phyloP scores from a whole-genome alignment of 1,284 basidiomycete genomes.

The Vanrija humicola region DNA sequence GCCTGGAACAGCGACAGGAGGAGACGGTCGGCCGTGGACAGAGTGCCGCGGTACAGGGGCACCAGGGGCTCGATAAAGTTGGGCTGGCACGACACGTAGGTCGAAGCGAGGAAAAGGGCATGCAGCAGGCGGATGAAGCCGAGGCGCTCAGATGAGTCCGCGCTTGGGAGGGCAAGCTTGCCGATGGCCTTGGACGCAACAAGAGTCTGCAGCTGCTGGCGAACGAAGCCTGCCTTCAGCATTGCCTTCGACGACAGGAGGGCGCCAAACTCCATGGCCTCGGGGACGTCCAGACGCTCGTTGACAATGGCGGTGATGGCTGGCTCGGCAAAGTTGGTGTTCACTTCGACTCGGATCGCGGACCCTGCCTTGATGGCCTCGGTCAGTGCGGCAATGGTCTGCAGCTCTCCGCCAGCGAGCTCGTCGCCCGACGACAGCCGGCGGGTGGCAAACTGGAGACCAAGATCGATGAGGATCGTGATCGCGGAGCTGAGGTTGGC shows the following conservation, averaged over 20 bases:
- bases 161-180: constrained; percentile 53
- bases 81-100: constrained; percentile 73
- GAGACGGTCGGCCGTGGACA: constrained; percentile 60
- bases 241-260: constrained; percentile 48
- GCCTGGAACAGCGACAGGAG: constrained; percentile 70
- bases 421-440: constrained; percentile 17
- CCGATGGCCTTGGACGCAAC: constrained; percentile 52
- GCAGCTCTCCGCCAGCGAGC: constrained; percentile 13
- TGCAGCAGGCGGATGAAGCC: constrained; percentile 59
- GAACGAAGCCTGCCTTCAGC: constrained; percentile 55
- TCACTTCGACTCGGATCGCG: constrained; percentile 44
- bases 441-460: constrained; percentile 23
- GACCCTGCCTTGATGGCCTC: constrained; percentile 1
- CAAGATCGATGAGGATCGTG: constrained; percentile 18
- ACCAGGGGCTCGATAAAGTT: constrained; percentile 73
- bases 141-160: constrained; percentile 59
- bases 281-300: constrained; percentile 54
- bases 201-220: constrained; percentile 36
- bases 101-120: constrained; percentile 66
- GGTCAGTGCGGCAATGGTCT: constrained; percentile 4
- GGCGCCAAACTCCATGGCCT: constrained; percentile 54
- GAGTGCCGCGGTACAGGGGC: constrained; percentile 67
- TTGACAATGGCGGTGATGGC: constrained; percentile 65
- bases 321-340: constrained; percentile 67
- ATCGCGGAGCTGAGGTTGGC: constrained; percentile 5